These are phyloP conservation scores for Cordyceps pruinosa DNA, from an alignment of 2,329 filamentous ascomycete genomes.

Conservation along the genomic window DNA sequence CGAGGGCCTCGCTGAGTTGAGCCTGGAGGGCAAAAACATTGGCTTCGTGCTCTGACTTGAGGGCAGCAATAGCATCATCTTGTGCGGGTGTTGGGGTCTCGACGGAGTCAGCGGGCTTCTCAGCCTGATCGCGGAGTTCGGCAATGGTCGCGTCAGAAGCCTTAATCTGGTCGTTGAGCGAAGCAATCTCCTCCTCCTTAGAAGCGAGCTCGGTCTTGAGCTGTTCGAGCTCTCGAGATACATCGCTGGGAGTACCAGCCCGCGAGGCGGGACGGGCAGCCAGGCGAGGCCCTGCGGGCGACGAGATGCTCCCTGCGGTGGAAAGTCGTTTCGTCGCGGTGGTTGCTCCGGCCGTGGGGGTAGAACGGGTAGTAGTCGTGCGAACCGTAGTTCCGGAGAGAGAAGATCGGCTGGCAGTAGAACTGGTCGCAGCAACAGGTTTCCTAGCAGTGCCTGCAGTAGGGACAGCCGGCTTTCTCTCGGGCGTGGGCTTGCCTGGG, in stretches of 20 bases:
- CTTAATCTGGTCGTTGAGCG: conserved; percentile 50
- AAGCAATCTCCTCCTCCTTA: conserved; percentile 50
- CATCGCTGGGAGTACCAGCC: conserved; percentile 33
- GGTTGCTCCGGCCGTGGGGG: conserved; percentile 32
- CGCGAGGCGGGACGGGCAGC: conserved; percentile 33
- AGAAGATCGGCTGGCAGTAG: conserved; percentile 25
- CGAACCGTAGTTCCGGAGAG: conserved; percentile 23
- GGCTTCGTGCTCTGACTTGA: conserved; percentile 45
- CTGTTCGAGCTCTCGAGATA: conserved; percentile 51
- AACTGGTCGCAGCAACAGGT: conserved; percentile 25
- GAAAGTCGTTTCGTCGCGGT: conserved; percentile 53
- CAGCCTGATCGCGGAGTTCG: conserved; percentile 45
- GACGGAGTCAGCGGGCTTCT: conserved; percentile 32
- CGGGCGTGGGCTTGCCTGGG: conserved; percentile 26
- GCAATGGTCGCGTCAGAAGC: conserved; percentile 49
- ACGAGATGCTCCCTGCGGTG: conserved; percentile 34
- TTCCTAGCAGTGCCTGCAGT: conserved; percentile 28
- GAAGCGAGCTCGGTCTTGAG: conserved; percentile 53
- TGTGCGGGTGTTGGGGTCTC: conserved; percentile 32
- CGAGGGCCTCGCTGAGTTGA: conserved; percentile 41
- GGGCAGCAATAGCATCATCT: conserved; percentile 34
- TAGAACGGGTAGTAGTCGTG: conserved; percentile 31
- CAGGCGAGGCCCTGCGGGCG: conserved; percentile 26
- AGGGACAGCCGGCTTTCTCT: conserved; percentile 30
- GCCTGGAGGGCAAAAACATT: conserved; percentile 40